Evolutionary conservation across 257 asterid genomes (phyloP).

Genomic region (Fraxinus anomala): DNA sequence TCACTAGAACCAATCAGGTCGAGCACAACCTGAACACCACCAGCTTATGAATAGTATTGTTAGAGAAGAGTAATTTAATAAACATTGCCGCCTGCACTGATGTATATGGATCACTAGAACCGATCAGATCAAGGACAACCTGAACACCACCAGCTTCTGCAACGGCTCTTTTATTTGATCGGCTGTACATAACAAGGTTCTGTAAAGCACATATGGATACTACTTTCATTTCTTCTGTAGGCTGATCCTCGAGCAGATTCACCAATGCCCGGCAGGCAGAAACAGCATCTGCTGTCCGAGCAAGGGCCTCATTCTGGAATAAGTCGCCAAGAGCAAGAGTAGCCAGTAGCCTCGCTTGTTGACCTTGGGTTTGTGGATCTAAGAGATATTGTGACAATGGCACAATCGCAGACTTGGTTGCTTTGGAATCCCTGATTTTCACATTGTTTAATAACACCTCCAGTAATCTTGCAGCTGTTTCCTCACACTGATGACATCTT

Average conservation of each 20-base stretch:
- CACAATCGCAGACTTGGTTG: slow-evolving; percentile 84
- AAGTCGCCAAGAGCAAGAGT: slow-evolving; percentile 97
- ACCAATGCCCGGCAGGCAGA: slow-evolving; percentile 98
- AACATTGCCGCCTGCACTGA: slow-evolving; percentile 99
- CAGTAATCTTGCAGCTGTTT: slow-evolving; percentile 91
- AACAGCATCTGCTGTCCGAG: slow-evolving; percentile 89
- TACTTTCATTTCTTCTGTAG: slow-evolving; percentile 99
- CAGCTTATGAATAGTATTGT: slow-evolving; percentile 97
- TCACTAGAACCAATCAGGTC: slow-evolving; percentile 93
- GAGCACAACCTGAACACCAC: slow-evolving; percentile 97
- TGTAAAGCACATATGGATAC: slow-evolving; percentile 95
- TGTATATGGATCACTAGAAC: slow-evolving; percentile 91
- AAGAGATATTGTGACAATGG: slow-evolving; percentile 94
- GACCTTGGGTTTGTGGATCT: slow-evolving; percentile 99
- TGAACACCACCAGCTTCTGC: slow-evolving; percentile 99
- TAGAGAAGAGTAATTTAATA: slow-evolving; percentile 86
- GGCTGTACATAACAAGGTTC: slow-evolving; percentile 94
- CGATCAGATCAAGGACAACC: slow-evolving; percentile 91
- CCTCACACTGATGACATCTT: slow-evolving; percentile 90
- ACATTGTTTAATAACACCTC: slow-evolving; percentile 90
- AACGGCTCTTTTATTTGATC: slow-evolving; percentile 95
- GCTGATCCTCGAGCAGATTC: slow-evolving; percentile 98
- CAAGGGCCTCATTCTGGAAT: slow-evolving; percentile 93
- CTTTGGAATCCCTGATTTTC: slow-evolving; percentile 90
- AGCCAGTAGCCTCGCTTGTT: slow-evolving; percentile 91